Conservation (phyloP, 2,329 filamentous ascomycete species). For the Epichloe hybrida region DNA sequence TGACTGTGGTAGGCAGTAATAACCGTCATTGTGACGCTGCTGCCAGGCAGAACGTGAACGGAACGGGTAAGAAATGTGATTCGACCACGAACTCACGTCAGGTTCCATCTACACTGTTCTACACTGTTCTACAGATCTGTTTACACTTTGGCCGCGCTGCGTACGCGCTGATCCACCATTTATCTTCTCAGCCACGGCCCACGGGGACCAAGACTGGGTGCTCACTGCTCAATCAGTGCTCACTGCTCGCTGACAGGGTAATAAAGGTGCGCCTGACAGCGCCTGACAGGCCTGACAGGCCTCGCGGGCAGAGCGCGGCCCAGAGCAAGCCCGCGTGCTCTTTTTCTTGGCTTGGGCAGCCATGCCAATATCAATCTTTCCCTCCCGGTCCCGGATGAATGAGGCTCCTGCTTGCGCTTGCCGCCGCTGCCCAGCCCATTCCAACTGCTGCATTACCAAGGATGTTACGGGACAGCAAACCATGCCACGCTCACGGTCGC, state of each 20-base stretch:
- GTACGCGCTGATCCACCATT: background rate
- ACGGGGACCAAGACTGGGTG: background rate
- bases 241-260: background rate
- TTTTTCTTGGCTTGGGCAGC: constrained; percentile 3
- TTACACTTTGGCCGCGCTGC: background rate
- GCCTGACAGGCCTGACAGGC: constrained; percentile 2
- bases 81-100: background rate
- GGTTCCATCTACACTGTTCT: background rate
- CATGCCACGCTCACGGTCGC: too few relatives aligned
- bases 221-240: background rate
- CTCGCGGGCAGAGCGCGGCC: background rate
- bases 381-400: background rate
- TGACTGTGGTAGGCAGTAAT: too few relatives aligned
- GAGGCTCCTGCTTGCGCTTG: background rate
- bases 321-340: constrained; percentile 2
- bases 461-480: too few relatives aligned
- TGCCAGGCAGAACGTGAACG: background rate
- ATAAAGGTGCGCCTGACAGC: background rate
- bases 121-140: background rate
- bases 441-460: background rate
- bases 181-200: background rate
- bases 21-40: background rate
- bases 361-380: background rate
- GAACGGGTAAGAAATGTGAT: background rate
- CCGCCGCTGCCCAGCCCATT: constrained; percentile 1